Evolutionary conservation across 2,329 filamentous ascomycete species (phyloP), one percentile per base, ranked within the genome.

Genomic region (Tolypocladium ophioglossoides): DNA sequence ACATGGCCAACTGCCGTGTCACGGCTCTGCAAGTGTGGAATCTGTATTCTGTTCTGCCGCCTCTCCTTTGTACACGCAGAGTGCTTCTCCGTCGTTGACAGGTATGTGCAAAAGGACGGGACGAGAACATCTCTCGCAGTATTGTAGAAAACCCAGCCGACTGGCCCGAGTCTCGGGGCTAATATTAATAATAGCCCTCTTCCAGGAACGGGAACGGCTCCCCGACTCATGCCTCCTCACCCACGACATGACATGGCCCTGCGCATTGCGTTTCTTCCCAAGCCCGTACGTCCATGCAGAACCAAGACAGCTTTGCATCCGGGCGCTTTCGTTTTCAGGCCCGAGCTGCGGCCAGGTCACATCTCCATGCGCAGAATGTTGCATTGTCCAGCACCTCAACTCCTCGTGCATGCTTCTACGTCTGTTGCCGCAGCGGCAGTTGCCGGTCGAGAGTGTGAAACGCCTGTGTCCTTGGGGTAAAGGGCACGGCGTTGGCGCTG

Each of bases 401-500:
- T 16, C 5, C 27, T 51, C 24, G 51, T 12, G 35, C 46, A 32
- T 53, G 35, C 30, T 40, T 22, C 16, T 41, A 49, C 16, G 66
- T 63, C 39, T 72, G 62, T 30, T 67, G 61, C 52, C 78, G 72
- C 50, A 82, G 64, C 3, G 82, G 80, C 55, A 84, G 65, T 62
- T 79, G 78, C 54, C 81, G 70, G 57, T 85, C 79, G 50, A 86
- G 71, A 14, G 78, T 77, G 62, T 86, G 77, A 65, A 88, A 88
- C 1, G 85, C 85, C 66, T 81, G 76, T 18, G 85, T 87, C 59
- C 85, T 70, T 7, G 84, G 85, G 8, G 84, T 87, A 58, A 78
- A 86, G 0, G 81, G 80, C 58, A 73, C 59, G 16, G 61, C 59
- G 37, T 58, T 60, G 27, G 54, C 59, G 12, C 63, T 64, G 6